Conservation (phyloP, 768 basidiomycete species). For the Russula compacta region DNA sequence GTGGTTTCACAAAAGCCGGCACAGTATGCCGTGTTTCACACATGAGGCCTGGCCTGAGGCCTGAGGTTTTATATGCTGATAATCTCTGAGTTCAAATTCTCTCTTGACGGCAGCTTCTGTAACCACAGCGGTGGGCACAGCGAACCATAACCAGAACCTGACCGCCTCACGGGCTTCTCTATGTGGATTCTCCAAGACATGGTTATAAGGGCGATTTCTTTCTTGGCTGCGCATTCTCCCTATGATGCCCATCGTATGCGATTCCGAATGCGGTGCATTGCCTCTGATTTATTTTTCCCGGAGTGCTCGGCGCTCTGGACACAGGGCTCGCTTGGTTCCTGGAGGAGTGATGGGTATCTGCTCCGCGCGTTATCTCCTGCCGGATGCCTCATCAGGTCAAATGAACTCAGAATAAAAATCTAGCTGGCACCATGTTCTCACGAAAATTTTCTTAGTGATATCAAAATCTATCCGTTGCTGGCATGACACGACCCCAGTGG, state of each 20-base stretch:
- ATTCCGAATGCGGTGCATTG: background rate
- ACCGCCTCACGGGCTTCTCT: background rate
- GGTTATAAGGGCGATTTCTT: background rate
- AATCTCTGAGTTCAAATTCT: background rate
- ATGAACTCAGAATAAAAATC: background rate
- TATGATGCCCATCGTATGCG: background rate
- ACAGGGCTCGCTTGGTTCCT: background rate
- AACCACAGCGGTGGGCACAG: background rate
- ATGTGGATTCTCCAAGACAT: background rate
- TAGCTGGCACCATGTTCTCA: constrained; percentile 4
- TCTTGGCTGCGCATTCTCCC: background rate
- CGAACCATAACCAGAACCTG: background rate
- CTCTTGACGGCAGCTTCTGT: background rate
- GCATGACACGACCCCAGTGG: background rate
- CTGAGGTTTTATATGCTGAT: background rate
- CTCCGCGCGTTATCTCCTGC: background rate
- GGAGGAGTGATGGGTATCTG: background rate
- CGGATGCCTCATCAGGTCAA: constrained; percentile 4
- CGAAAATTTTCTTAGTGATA: background rate
- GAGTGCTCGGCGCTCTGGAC: background rate
- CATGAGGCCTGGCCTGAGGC: background rate
- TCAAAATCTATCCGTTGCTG: background rate
- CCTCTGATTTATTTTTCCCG: background rate
- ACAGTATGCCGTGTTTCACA: background rate
- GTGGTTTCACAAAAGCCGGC: background rate